Evolutionary conservation across 352 stramenopile species (phyloP).

Genomic region (Pythium brachiatum): DNA sequence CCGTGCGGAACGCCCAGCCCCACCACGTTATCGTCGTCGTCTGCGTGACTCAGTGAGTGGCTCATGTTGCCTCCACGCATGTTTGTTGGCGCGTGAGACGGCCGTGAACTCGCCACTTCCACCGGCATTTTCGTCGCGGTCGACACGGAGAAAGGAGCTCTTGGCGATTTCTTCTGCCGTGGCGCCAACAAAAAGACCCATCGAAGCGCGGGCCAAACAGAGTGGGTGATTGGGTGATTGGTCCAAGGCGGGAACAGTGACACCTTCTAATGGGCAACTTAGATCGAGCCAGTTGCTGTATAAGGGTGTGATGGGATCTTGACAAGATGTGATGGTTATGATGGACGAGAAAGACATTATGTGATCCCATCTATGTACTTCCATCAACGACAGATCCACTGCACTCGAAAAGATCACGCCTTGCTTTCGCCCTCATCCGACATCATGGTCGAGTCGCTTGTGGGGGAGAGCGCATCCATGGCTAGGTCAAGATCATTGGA

Average conservation of each 20-base stretch:
- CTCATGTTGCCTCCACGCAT: slow-evolving; percentile 12
- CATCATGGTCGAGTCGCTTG: slow-evolving; percentile 12
- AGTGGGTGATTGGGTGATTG: slow-evolving; percentile 22
- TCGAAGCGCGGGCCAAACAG: neutral
- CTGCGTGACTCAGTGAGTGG: slow-evolving; percentile 8
- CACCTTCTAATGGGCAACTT: slow-evolving; percentile 11
- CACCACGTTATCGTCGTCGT: slow-evolving; percentile 23
- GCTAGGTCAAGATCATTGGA: slow-evolving; percentile 15
- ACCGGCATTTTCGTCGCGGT: slow-evolving; percentile 9
- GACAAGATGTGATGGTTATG: neutral
- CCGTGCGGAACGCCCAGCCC: slow-evolving; percentile 20
- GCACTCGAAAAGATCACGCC: neutral
- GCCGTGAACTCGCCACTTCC: slow-evolving; percentile 16
- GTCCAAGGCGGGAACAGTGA: slow-evolving; percentile 3
- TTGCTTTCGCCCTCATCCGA: slow-evolving; percentile 26
- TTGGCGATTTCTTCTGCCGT: slow-evolving; percentile 12
- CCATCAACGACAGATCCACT: neutral
- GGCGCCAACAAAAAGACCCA: slow-evolving; percentile 15
- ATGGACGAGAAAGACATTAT: neutral
- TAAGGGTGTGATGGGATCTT: neutral
- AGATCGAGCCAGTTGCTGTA: neutral
- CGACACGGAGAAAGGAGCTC: neutral
- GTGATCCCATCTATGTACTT: neutral
- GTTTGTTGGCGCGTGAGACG: neutral
- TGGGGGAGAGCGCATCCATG: slow-evolving; percentile 18